These are phyloP conservation scores for Mycena olivaceomarginata DNA, from an alignment of 768 basidiomycete genomes.

Conservation along the genomic window DNA sequence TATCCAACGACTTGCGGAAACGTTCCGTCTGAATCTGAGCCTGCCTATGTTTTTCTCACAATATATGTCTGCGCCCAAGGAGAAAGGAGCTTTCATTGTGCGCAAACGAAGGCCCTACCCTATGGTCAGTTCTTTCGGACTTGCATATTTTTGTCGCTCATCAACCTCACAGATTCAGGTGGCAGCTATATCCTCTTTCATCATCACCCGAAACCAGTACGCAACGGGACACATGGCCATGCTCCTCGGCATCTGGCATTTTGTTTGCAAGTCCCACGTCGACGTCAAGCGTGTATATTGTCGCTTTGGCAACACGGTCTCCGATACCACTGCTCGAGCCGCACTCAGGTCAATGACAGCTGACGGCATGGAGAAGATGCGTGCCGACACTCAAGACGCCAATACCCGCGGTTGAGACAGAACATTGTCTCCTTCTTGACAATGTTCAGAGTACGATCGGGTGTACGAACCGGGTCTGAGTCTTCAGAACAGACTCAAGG, in stretches of 20 bases:
- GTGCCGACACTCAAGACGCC: not conserved
- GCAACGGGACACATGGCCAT: no score
- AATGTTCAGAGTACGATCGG: slow-evolving; percentile 43
- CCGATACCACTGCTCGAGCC: slow-evolving; percentile 42
- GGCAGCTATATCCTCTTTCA: no score
- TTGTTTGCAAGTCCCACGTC: slow-evolving; percentile 47
- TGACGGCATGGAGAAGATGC: slow-evolving; percentile 27
- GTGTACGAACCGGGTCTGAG: slow-evolving; percentile 16
- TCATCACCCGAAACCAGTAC: no score
- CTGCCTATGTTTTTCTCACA: no score
- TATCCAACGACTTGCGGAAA: no score
- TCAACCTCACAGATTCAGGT: no score
- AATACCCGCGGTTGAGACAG: not conserved
- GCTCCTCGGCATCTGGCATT: slow-evolving; percentile 20
- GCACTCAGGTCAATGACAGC: slow-evolving; percentile 44
- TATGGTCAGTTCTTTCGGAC: no score
- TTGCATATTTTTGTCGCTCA: no score
- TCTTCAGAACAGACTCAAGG: not conserved
- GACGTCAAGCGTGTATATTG: slow-evolving; percentile 47
- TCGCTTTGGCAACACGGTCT: slow-evolving; percentile 45
- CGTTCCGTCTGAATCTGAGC: no score
- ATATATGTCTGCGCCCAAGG: no score
- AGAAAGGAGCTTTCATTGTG: no score
- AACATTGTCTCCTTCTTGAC: slow-evolving; percentile 19
- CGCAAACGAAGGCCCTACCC: no score